phyloP scores from a whole-genome alignment of 164 flowering plant species.

The Nelumbo lutea region DNA sequence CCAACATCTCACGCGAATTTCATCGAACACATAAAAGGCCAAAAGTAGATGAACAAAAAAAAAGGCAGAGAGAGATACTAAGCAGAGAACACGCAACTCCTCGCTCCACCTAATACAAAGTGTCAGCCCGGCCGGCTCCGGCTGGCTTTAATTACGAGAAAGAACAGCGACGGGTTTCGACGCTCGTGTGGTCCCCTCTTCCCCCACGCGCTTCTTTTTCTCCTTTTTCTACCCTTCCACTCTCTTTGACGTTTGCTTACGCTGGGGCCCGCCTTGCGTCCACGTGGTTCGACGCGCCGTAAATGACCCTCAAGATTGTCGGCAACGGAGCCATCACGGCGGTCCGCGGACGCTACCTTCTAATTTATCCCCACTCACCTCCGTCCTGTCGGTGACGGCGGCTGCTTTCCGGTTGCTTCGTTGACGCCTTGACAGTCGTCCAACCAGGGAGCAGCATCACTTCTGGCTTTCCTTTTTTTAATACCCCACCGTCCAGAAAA shows the following conservation, averaged over 20 bases:
- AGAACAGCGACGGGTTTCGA: not conserved
- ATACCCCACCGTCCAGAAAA: no score
- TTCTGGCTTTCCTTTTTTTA: no score
- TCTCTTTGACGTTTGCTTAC: no score
- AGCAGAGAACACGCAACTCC: conserved; percentile 6
- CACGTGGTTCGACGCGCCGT: not conserved
- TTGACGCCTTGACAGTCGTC: conserved; percentile 12
- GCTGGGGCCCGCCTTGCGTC: no score
- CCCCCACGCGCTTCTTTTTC: no score
- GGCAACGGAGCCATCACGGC: conserved; percentile 8
- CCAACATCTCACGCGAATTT: not conserved
- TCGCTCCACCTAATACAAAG: conserved; percentile 7
- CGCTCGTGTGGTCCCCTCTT: not conserved
- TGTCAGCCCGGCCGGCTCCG: not conserved
- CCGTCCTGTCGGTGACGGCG: conserved; percentile 5
- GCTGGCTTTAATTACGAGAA: not conserved
- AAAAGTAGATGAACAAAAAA: not conserved
- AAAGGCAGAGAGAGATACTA: no score
- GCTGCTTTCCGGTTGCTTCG: conserved; percentile 4
- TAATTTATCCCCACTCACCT: not conserved
- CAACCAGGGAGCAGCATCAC: conserved; percentile 8
- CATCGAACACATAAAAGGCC: not conserved
- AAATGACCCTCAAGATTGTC: not conserved
- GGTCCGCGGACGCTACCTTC: not conserved
- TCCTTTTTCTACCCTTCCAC: no score